Evolutionary conservation across 2,329 filamentous ascomycete genomes (phyloP), one percentile per base, ranked within the genome.

Genomic region (Trichoderma cornu-damae): DNA sequence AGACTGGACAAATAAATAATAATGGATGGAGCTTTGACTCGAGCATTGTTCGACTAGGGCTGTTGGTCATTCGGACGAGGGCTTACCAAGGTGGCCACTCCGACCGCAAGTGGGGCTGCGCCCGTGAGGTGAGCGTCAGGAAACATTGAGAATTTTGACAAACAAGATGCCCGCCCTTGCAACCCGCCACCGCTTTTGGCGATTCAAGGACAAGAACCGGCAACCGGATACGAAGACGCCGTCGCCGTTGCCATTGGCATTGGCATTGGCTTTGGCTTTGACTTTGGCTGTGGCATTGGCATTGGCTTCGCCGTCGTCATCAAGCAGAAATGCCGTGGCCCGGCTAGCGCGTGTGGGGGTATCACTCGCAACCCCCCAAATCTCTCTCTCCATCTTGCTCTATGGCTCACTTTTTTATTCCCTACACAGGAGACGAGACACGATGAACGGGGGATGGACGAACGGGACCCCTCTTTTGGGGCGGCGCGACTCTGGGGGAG

Each of bases 11-110:
- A 38, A 3, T 24, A 32, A 43, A 32, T 11, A 32, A 46, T 22
- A 20, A 22, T 7, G 26, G 49, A n/a, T 18, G 24, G 28, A 20
- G 51, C 51, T 47, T 55, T 55, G 51, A 55, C 51, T 55, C 51
- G 51, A 26, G 51, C 42, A 55, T 55, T 47, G 51, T 37, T 38
- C 42, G 22, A 46, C 42, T 28, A 54, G 32, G 11, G 20, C 40
- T 26, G 51, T 28, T 46, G 51, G 40, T 40, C 40, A 18, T 52
- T 49, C 24, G 26, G 18, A 22, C 37, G 49, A 52, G 14, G 7
- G 14, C 28, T 37, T 2, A 24, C n/a, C n/a, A 12, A 4, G 37
- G 35, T 30, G 46, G 30, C 4, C 46, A 28, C 46, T 18, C 38
- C 18, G 35, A 38, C 35, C 16, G 35, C n/a, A 32, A 6, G 42